Percentiles rank a stretch among this genome's conserved stretches.
Conservation (phyloP, 2,329 filamentous ascomycete genomes). For the Trichoderma guizhouense region DNA sequence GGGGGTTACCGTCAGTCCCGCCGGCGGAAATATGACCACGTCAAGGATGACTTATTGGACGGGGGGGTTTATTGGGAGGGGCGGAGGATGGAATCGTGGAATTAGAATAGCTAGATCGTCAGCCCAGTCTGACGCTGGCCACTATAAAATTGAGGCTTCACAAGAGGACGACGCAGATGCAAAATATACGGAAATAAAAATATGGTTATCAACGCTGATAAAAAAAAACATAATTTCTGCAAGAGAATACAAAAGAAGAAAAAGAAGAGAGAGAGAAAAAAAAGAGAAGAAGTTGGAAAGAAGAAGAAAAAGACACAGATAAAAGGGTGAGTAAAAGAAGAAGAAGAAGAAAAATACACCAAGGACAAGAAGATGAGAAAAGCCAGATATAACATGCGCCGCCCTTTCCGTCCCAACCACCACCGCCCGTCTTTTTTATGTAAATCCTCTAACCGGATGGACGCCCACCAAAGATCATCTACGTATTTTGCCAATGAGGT, state of each 20-base stretch:
- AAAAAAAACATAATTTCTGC: not conserved
- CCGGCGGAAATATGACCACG: not conserved
- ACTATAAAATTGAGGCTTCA: not conserved
- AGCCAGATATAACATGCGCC: conserved; percentile 10
- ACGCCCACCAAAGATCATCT: conserved; percentile 1
- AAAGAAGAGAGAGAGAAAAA: not conserved
- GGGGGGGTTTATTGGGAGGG: not conserved
- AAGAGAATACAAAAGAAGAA: not conserved
- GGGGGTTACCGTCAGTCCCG: not conserved
- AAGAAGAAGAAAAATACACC: not conserved
- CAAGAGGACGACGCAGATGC: not conserved
- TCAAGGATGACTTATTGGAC: not conserved
- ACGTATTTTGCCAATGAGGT: conserved; percentile 1
- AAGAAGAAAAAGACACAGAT: not conserved
- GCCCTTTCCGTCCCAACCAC: conserved; percentile 1
- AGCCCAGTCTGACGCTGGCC: not conserved
- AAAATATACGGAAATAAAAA: not conserved
- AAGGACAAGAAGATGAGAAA: not conserved
- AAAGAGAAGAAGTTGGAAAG: not conserved
- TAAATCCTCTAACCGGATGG: conserved; percentile 4
- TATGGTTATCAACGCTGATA: not conserved
- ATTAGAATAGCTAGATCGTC: not conserved
- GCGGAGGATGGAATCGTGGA: not conserved
- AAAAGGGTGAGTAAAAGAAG: not conserved
- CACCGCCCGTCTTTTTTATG: not conserved